A percentile compares a stretch with the other conserved stretches of the same genome.
Evolutionary conservation across 192 early-diverging fungal species (phyloP).

Genomic region (Chytriomyces sp.): DNA sequence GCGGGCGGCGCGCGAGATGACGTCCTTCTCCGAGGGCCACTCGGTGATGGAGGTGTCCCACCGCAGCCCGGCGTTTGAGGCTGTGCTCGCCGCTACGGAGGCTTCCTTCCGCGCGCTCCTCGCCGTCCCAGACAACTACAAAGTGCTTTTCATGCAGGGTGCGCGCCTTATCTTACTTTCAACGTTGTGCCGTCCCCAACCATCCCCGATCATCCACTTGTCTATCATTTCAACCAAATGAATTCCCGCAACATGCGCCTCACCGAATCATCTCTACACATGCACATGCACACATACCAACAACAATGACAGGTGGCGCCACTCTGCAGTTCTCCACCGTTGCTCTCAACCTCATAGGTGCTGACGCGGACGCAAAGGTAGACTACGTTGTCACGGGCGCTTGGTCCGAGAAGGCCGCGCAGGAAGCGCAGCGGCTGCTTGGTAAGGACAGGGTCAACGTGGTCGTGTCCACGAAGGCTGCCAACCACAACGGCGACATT

Average conservation of each 20-base stretch:
- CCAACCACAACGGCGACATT: constrained; percentile 53
- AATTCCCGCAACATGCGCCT: too few species aligned
- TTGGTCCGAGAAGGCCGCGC: constrained; percentile 85
- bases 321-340: constrained; percentile 89
- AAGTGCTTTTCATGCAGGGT: constrained; percentile 85
- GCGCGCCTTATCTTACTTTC: constrained; percentile 28
- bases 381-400: constrained; percentile 92
- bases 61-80: constrained; percentile 81
- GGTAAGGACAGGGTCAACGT: constrained; percentile 77
- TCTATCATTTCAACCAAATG: neutral
- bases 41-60: constrained; percentile 97
- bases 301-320: constrained; percentile 94
- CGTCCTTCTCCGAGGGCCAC: constrained; percentile 74
- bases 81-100: constrained; percentile 75
- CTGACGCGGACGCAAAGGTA: constrained; percentile 47
- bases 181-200: neutral
- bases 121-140: constrained; percentile 84
- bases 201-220: neutral
- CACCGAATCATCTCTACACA: too few species aligned
- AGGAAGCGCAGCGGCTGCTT: constrained; percentile 76
- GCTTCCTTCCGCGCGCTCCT: constrained; percentile 70
- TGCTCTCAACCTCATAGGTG: constrained; percentile 81
- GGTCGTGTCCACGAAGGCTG: constrained; percentile 68
- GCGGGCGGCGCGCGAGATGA: constrained; percentile 70
- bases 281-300: too few species aligned